phyloP scores from a whole-genome alignment of 805 yeast species.

The Candida dendrica region DNA sequence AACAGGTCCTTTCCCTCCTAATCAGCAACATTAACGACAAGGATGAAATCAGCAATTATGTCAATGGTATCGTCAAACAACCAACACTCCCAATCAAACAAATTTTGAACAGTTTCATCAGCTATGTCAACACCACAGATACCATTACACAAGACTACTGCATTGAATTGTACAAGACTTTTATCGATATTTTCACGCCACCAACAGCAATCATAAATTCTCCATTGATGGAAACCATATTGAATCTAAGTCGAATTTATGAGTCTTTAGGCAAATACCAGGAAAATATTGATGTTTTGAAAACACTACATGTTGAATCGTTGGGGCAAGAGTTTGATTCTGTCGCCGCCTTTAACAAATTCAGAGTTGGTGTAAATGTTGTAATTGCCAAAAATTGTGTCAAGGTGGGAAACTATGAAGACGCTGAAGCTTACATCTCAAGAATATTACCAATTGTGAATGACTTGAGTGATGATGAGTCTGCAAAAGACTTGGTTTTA shows the following conservation, averaged over 20 bases:
- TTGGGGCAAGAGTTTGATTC: conserved; percentile 11
- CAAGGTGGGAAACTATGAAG: conserved; percentile 8
- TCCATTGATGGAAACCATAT: conserved; percentile 7
- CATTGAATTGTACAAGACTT: conserved; percentile 4
- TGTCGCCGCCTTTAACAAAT: conserved; percentile 5
- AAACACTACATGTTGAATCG: conserved; percentile 9
- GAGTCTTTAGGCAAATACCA: conserved; percentile 4
- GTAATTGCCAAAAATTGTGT: conserved; percentile 12
- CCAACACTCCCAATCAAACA: conserved; percentile 13
- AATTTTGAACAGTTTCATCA: conserved; percentile 7
- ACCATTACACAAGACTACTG: not conserved
- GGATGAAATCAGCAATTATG: conserved; percentile 4
- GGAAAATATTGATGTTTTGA: conserved; percentile 6
- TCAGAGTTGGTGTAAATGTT: conserved; percentile 11
- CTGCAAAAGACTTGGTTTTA: not conserved
- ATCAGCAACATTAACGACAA: conserved; percentile 1
- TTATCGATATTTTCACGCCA: conserved; percentile 11
- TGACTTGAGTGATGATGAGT: not conserved
- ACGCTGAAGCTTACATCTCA: conserved; percentile 15
- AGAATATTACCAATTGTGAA: conserved; percentile 11
- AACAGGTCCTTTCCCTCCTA: conserved; percentile 5
- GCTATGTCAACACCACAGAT: conserved; percentile 1
- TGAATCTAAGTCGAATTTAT: conserved; percentile 8
- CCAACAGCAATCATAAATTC: conserved; percentile 11
- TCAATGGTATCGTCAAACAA: conserved; percentile 13